phyloP scores from a whole-genome alignment of 257 asterid genomes.

The Penstemon newberryi region DNA sequence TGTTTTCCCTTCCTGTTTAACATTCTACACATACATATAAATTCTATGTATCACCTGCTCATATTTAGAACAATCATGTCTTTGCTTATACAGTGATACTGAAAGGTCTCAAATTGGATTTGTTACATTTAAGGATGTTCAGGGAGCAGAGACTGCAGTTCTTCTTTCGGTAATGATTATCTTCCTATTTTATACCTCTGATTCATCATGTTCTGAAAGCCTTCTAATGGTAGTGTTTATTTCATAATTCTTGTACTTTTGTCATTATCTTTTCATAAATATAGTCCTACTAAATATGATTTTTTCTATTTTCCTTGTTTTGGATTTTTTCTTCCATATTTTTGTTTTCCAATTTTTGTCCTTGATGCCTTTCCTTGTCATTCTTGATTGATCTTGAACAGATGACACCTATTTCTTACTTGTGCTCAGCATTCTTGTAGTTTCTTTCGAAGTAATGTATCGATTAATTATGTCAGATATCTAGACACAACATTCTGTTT shows the following conservation, averaged over 20 bases:
- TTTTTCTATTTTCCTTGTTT: not conserved
- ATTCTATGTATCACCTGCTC: constrained; percentile 6
- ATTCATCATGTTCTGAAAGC: not conserved
- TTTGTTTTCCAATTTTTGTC: not conserved
- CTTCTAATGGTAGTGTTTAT: not conserved
- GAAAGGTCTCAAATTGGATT: constrained; percentile 81
- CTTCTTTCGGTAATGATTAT: constrained; percentile 78
- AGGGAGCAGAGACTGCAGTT: constrained; percentile 97
- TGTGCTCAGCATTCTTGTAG: constrained; percentile 12
- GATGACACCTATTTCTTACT: constrained; percentile 5
- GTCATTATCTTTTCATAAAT: not conserved
- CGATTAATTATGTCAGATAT: not conserved
- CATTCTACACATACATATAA: not conserved
- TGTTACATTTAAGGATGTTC: constrained; percentile 89
- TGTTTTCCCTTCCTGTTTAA: constrained; percentile 12
- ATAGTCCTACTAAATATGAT: not conserved
- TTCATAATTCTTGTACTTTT: constrained; percentile 5
- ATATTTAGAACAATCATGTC: constrained; percentile 5
- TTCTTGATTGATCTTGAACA: not conserved
- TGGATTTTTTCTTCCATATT: not conserved
- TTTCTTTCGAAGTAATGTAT: constrained; percentile 6
- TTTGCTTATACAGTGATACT: constrained; percentile 61
- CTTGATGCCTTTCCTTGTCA: not conserved
- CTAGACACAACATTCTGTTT: not conserved
- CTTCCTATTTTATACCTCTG: constrained; percentile 9